phyloP scores from a whole-genome alignment of 2,329 filamentous ascomycete genomes.

The Blumeria graminis region DNA sequence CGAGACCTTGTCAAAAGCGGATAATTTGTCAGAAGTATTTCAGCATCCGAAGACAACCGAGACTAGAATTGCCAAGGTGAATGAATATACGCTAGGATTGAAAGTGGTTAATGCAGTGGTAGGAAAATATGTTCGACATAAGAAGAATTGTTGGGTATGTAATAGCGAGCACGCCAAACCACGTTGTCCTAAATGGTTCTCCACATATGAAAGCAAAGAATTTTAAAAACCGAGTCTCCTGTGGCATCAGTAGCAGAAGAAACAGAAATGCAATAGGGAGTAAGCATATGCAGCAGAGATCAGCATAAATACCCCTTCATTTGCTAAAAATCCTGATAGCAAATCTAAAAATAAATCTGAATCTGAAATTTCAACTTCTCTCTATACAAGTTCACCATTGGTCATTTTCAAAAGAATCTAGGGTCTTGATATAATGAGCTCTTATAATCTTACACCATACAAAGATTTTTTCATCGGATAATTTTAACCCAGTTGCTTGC shows the following conservation, averaged over 20 bases:
- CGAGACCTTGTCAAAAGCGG: neutral
- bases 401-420: neutral
- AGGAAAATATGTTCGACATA: neutral
- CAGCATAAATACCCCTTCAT: neutral
- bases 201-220: neutral
- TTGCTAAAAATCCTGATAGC: neutral
- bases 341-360: neutral
- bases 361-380: neutral
- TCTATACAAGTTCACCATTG: neutral
- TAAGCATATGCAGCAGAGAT: neutral
- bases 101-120: neutral
- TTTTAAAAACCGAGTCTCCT: neutral
- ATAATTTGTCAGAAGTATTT: neutral
- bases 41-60: neutral
- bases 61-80: neutral
- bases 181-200: neutral
- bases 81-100: neutral
- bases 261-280: neutral
- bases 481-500: neutral
- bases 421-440: neutral
- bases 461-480: neutral
- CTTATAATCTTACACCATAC: neutral
- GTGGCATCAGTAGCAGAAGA: neutral
- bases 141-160: neutral
- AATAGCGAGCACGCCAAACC: neutral